A percentile compares a stretch with the other conserved stretches of the same genome.
These are phyloP conservation scores for Fusarium sp. DNA, from an alignment of 2,329 filamentous ascomycete genomes.

Conservation along the genomic window DNA sequence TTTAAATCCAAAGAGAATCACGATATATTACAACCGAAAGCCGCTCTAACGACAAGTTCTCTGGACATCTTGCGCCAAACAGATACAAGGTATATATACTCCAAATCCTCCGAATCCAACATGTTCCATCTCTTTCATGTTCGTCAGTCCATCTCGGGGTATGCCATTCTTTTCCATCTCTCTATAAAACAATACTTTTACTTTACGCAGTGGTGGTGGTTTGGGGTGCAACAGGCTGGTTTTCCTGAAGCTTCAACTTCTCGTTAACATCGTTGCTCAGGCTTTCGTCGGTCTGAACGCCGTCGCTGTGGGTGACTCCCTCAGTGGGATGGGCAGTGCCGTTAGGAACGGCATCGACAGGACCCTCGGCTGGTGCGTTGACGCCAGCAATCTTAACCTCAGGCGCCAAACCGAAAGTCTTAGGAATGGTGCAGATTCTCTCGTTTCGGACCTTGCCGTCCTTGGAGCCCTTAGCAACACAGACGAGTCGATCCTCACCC, in stretches of 20 bases:
- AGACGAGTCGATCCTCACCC: slow-evolving; percentile 61
- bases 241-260: slow-evolving; percentile 49
- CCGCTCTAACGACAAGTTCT: slow-evolving; percentile 16
- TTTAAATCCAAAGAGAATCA: slow-evolving; percentile 7
- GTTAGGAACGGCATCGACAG: slow-evolving; percentile 1
- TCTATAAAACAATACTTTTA: slow-evolving; percentile 20
- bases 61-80: slow-evolving; percentile 18
- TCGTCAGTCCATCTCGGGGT: slow-evolving; percentile 18
- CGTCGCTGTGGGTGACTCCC: slow-evolving; percentile 46
- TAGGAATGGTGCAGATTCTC: slow-evolving; percentile 63
- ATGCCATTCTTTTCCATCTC: slow-evolving; percentile 21
- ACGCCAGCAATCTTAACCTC: slow-evolving; percentile 18
- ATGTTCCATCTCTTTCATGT: neutral
- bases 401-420: slow-evolving; percentile 46
- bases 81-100: slow-evolving; percentile 18
- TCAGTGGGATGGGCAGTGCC: slow-evolving; percentile 24
- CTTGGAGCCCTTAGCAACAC: slow-evolving; percentile 63
- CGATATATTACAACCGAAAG: slow-evolving; percentile 9
- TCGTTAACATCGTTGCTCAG: slow-evolving; percentile 47
- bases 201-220: slow-evolving; percentile 27
- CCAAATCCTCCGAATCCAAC: neutral
- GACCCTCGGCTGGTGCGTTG: neutral
- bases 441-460: slow-evolving; percentile 59
- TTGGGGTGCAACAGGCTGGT: slow-evolving; percentile 25
- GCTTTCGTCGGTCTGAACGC: slow-evolving; percentile 45